These are phyloP conservation scores for Saururus chinensis DNA, from an alignment of 164 flowering plant species.

Conservation along the genomic window DNA sequence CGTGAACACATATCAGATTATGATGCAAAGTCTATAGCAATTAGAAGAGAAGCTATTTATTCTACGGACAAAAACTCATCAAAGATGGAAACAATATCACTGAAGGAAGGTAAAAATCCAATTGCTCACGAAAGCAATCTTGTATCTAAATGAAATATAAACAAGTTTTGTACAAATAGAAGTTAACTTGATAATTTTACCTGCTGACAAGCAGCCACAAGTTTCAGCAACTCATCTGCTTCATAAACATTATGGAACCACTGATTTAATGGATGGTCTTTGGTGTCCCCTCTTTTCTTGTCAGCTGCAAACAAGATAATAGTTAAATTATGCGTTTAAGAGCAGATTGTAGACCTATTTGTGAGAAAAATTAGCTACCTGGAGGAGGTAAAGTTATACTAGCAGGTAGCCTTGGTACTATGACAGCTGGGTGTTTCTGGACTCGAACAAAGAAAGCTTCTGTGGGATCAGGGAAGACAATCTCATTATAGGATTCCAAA, in stretches of 20 bases:
- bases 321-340: not conserved
- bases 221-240: conserved; percentile 80
- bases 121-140: no score
- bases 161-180: not conserved
- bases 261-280: conserved; percentile 48
- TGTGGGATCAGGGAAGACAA: conserved; percentile 75
- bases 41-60: no score
- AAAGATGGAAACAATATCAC: no score
- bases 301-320: conserved; percentile 12
- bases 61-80: no score
- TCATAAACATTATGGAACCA: conserved; percentile 84
- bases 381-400: conserved; percentile 41
- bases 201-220: conserved; percentile 86
- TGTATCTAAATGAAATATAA: not conserved
- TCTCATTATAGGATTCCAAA: conserved; percentile 72
- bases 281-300: conserved; percentile 54
- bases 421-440: conserved; percentile 71
- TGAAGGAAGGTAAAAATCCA: no score
- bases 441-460: conserved; percentile 65
- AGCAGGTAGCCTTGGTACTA: conserved; percentile 58
- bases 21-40: no score
- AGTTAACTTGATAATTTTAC: conserved; percentile 18
- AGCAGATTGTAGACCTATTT: not conserved
- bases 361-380: conserved; percentile 20
- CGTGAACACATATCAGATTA: no score